These are phyloP conservation scores for Stephanocyclus meneghinianus DNA, from an alignment of 352 stramenopile species.

Conservation along the genomic window DNA sequence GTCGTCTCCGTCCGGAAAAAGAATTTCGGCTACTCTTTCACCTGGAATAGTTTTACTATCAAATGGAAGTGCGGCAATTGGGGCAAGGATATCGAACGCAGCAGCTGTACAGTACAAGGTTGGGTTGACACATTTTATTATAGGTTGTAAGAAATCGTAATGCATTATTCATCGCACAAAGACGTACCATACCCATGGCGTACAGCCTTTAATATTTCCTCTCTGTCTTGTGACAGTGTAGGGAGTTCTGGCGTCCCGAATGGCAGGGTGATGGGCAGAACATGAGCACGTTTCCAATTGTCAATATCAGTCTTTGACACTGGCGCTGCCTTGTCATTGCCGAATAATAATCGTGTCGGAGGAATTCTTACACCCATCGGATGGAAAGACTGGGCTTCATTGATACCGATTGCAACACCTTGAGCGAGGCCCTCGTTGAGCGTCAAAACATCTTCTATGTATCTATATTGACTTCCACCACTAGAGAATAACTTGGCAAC, in stretches of 20 bases:
- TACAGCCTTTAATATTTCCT: constrained; percentile 64
- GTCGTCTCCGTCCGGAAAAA: constrained; percentile 48
- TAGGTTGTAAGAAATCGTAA: no score
- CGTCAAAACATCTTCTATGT: constrained; percentile 76
- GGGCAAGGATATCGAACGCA: constrained; percentile 72
- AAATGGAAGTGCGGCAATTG: constrained; percentile 45
- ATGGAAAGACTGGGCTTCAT: constrained; percentile 15
- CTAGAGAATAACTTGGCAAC: constrained; percentile 68
- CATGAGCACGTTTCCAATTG: constrained; percentile 66
- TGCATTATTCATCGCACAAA: not conserved
- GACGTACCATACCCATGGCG: constrained; percentile 53
- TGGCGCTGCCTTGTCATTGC: constrained; percentile 23
- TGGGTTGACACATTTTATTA: no score
- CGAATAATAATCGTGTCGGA: constrained; percentile 67
- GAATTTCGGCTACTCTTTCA: constrained; percentile 41
- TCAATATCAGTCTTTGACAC: constrained; percentile 5
- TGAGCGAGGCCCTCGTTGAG: constrained; percentile 58
- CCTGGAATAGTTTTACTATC: constrained; percentile 40
- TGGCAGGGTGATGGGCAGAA: constrained; percentile 65
- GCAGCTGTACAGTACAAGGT: constrained; percentile 21
- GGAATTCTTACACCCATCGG: constrained; percentile 56
- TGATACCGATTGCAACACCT: constrained; percentile 24
- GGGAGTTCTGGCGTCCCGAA: constrained; percentile 55
- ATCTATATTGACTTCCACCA: constrained; percentile 76
- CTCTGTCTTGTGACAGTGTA: constrained; percentile 68